Base-by-base conservation (phyloP, 2,329 filamentous ascomycete species). In the Ceratocystis cubensis region DNA sequence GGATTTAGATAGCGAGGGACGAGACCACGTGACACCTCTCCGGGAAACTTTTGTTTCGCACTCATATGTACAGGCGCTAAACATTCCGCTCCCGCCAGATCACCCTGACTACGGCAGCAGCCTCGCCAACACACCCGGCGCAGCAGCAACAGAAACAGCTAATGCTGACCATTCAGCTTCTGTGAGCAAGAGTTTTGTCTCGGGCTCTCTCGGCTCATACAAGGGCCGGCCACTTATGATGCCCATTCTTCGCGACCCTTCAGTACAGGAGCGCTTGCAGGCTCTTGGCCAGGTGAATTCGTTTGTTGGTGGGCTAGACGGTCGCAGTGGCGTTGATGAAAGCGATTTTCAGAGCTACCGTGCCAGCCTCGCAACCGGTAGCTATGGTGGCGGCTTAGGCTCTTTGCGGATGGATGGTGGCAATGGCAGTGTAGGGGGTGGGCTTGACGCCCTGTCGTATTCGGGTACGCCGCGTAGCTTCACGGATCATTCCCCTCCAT, bases 301-400 rank as follows among this genome's bases (percentile, higher is more conserved):
- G 25, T 82, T 83, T 71, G 79, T 83, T 7, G 82, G 81, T 1
- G 81, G 81, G 57, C 72, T 83, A 15, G 79, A 81, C 69, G 80
- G 79, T n/a, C 75, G 77, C 66, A 80, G 76, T 65, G 79, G 79
- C 10, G 75, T 81, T 68, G 80, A 81, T 65, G 77, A 80, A 59
- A 75, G 72, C 50, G 76, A 77, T 63, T 71, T 78, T 53, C 78
- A 73, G 64, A 79, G 77, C 69, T 80, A 78, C 68, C 76, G 76
- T 28, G 76, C 74, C 37, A 77, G 75, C 50, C 70, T 78, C 41
- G 75, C 53, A 13, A 56, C 62, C 1, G 61, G 1, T 15, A 22
- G 25, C 45, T 13, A n/a, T 22, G 22, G 61, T 15, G 17, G 22
- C 25, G 17, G 5, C 28, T 20, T 37, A 15, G n/a, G 45, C 22